Evolutionary conservation across 2,329 filamentous ascomycete species (phyloP).

Genomic region (Fusarium secorum): DNA sequence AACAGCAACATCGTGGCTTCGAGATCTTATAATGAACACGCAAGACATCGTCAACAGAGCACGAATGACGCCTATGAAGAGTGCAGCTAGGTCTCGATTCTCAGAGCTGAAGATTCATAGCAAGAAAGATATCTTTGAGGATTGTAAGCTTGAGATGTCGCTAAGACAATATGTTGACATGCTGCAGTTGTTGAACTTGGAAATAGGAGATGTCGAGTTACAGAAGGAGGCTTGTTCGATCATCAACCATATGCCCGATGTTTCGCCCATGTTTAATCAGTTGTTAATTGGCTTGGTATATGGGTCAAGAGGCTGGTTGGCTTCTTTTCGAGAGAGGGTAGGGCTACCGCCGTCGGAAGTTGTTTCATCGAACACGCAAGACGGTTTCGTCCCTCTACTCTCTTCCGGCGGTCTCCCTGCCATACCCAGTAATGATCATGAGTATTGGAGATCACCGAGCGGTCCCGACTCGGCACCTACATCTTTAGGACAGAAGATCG

Average conservation of each 20-base stretch:
- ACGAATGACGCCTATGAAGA: conserved; percentile 37
- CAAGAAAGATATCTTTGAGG: conserved; percentile 41
- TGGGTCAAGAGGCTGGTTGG: conserved; percentile 17
- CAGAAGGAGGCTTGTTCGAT: conserved; percentile 27
- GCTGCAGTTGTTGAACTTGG: background rate
- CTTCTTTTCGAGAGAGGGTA: background rate
- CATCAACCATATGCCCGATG: conserved; percentile 10
- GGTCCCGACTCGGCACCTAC: fast-evolving
- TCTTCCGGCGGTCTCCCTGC: fast-evolving
- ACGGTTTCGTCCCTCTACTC: fast-evolving
- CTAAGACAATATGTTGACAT: conserved; percentile 20
- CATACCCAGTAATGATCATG: background rate
- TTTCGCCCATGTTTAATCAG: conserved; percentile 19
- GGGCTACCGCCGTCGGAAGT: background rate
- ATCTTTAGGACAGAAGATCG: background rate
- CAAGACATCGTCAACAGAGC: conserved; percentile 24
- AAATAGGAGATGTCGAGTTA: conserved; percentile 19
- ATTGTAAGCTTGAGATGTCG: conserved; percentile 40
- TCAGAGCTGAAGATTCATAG: conserved; percentile 39
- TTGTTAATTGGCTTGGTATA: conserved; percentile 10
- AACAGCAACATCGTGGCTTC: conserved; percentile 36
- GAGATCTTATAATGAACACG: conserved; percentile 36
- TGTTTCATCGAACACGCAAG: background rate
- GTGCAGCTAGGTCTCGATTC: conserved; percentile 29
- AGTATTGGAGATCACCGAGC: fast-evolving